phyloP scores from a whole-genome alignment of 345 rosid genomes.

The Moringa oleifera region DNA sequence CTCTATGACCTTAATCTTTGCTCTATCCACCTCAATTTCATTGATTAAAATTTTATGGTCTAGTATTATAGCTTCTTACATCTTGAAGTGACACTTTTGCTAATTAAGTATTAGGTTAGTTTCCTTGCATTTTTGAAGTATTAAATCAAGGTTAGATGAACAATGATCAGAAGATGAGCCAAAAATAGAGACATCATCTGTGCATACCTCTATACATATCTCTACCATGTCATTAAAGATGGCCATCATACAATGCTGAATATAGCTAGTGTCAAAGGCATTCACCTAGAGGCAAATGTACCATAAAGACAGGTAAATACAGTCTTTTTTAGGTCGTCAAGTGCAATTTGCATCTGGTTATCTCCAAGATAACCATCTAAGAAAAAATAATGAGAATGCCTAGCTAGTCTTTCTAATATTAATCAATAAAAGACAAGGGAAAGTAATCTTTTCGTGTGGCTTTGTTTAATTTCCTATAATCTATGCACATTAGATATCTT shows the following conservation, averaged over 20 bases:
- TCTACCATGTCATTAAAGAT: constrained; percentile 2
- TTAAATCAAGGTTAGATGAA: not conserved
- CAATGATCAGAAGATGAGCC: not conserved
- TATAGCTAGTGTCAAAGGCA: not conserved
- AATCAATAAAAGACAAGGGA: not conserved
- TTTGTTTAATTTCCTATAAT: not conserved
- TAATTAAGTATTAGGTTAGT: not conserved
- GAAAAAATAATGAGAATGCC: not conserved
- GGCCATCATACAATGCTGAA: constrained; percentile 6
- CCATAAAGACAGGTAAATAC: constrained; percentile 3
- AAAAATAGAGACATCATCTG: constrained; percentile 4
- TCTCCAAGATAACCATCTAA: not conserved
- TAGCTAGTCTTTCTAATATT: not conserved
- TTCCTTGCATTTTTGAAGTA: not conserved
- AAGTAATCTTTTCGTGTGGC: not conserved
- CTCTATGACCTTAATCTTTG: not conserved
- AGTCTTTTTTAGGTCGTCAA: not conserved
- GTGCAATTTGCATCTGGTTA: not conserved
- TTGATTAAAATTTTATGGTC: not conserved
- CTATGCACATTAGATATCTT: not conserved
- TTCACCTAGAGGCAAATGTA: not conserved
- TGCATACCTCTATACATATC: constrained; percentile 3
- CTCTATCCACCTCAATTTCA: not conserved
- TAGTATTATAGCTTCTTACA: no score
- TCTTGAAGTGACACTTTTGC: not conserved